Base-by-base conservation (phyloP, 495 filamentous ascomycete species). In the Aspergillus conjunctus region DNA sequence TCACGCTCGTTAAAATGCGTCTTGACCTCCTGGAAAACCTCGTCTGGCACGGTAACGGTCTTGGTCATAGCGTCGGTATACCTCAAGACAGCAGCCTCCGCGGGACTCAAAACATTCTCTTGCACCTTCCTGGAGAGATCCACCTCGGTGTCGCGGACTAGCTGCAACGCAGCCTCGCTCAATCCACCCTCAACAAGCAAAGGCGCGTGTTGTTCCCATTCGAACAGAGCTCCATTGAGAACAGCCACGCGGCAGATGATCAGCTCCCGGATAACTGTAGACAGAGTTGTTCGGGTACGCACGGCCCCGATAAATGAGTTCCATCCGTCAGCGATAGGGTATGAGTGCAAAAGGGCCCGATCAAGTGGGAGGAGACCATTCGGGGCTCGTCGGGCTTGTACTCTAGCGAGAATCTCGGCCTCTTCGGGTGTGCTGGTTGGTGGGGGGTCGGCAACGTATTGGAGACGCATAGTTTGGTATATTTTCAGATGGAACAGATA, bases 1-100 rank as follows among this genome's bases (percentile, higher is more conserved):
- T 91, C 87, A 71, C 79, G 79, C 56, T 91, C 87, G 18, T 65
- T 73, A 63, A 91, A 93, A 20, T 75, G 52, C 30, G 54, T 67
- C 72, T 78, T 87, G 65, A 93, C 58, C 65, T 68, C 69, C 43
- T 60, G 81, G 73, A 92, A 93, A 18, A 87, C 79, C 54, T 70
- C 80, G 14, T 91, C 85, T 7, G 75, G 68, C 17, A 93, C 90
- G 22, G 74, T 65, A 3, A 89, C 83, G 46, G 83, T 78, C 63
- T 83, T 75, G 37, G 88, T 92, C 84, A 91, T 91, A 67, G 87
- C 87, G 74, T 92, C 89, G 41, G 89, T 79, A 71, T 89, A 92
- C 48, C 77, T 77, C 61, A 91, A 66, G 49, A 89, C 87, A 0
- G 84, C 85, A 76, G 79, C 83, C 68, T 91, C 86, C 65, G 73